These are phyloP conservation scores for Syncephalastrum racemosum DNA, from an alignment of 371 early-diverging fungal species.

Conservation along the genomic window DNA sequence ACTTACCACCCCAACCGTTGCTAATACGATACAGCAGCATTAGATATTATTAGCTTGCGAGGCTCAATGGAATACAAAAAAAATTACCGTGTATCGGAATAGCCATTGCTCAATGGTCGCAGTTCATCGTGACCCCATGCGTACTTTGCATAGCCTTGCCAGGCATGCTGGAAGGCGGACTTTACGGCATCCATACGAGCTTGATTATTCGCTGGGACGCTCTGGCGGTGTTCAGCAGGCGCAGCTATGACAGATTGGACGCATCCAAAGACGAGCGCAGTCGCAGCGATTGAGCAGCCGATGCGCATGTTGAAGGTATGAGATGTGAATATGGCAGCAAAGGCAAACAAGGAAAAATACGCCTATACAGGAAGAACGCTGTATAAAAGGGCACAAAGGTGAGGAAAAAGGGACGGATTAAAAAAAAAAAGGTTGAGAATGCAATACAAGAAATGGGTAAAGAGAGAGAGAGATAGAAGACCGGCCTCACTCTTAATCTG, in stretches of 20 bases:
- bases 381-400: too few relatives aligned
- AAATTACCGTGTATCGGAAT: slow-evolving; percentile 74
- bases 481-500: not conserved
- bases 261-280: not conserved
- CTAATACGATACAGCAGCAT: slow-evolving; percentile 13
- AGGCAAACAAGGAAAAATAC: too few relatives aligned
- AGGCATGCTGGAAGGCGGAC: slow-evolving; percentile 67
- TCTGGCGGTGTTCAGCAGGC: not conserved
- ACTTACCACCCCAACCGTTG: slow-evolving; percentile 53
- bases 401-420: not conserved
- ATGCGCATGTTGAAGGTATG: too few relatives aligned
- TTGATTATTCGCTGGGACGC: slow-evolving; percentile 4
- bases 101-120: slow-evolving; percentile 38
- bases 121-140: slow-evolving; percentile 67
- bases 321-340: too few relatives aligned
- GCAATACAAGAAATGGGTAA: not conserved
- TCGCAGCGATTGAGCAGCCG: too few relatives aligned
- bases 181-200: slow-evolving; percentile 33
- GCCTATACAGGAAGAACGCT: too few relatives aligned
- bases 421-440: not conserved
- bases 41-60: slow-evolving; percentile 4
- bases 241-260: not conserved
- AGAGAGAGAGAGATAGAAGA: not conserved
- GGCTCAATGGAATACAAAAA: slow-evolving; percentile 41
- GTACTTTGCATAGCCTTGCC: slow-evolving; percentile 71